These are phyloP conservation scores for Pseudocercospora eumusae DNA, from an alignment of 2,329 filamentous ascomycete genomes.

Conservation along the genomic window DNA sequence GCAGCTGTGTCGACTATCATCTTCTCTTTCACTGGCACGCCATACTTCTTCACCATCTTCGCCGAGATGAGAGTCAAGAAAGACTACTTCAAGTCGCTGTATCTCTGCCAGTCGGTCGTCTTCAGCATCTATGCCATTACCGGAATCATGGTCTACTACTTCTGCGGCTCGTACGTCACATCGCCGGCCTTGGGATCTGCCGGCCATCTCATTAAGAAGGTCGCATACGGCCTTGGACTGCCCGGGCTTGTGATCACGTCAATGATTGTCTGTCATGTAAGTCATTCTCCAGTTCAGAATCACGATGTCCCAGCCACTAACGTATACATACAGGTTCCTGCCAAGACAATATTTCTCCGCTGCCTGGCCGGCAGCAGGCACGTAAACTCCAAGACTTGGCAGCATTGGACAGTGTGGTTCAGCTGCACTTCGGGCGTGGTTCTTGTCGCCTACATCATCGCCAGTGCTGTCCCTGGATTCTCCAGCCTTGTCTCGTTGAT, in stretches of 20 bases:
- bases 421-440: slow-evolving; percentile 24
- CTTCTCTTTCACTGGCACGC: slow-evolving; percentile 23
- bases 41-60: slow-evolving; percentile 42
- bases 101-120: slow-evolving; percentile 33
- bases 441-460: slow-evolving; percentile 33
- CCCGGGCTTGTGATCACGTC: slow-evolving; percentile 30
- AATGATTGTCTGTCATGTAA: slow-evolving; percentile 28
- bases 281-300: background rate
- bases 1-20: slow-evolving; percentile 20
- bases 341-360: slow-evolving; percentile 33
- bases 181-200: slow-evolving; percentile 53
- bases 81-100: slow-evolving; percentile 39
- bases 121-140: slow-evolving; percentile 41
- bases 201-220: slow-evolving; percentile 47
- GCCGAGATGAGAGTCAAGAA: slow-evolving; percentile 44
- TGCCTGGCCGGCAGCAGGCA: slow-evolving; percentile 29
- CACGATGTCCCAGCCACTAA: background rate
- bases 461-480: slow-evolving; percentile 34
- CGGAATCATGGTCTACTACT: slow-evolving; percentile 50
- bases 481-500: slow-evolving; percentile 31
- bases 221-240: slow-evolving; percentile 46
- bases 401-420: slow-evolving; percentile 26
- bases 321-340: slow-evolving; percentile 17
- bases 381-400: slow-evolving; percentile 23
- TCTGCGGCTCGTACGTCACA: slow-evolving; percentile 50